Evolutionary conservation across 2,329 filamentous ascomycete species (phyloP).

Genomic region (Monosporascus sp.): DNA sequence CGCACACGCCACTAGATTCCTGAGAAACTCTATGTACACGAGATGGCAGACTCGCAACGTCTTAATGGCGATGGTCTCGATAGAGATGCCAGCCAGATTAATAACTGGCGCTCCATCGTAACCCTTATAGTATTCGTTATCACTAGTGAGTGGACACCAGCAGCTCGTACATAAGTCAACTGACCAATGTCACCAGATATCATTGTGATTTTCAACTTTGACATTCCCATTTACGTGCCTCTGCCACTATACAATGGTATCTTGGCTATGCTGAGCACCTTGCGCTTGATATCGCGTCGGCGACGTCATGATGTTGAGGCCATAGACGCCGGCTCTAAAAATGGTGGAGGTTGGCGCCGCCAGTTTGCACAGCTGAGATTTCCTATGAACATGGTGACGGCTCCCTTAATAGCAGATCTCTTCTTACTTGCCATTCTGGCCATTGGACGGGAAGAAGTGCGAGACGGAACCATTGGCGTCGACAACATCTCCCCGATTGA

Average conservation of each 20-base stretch:
- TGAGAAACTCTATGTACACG: neutral
- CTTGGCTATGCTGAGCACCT: constrained; percentile 34
- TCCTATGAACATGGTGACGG: constrained; percentile 66
- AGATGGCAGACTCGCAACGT: constrained; percentile 4
- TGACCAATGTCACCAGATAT: constrained; percentile 45
- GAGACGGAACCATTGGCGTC: constrained; percentile 62
- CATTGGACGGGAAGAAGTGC: constrained; percentile 61
- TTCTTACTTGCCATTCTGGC: constrained; percentile 65
- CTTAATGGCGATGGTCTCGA: constrained; percentile 24
- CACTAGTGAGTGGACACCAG: constrained; percentile 52
- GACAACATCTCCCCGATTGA: constrained; percentile 64
- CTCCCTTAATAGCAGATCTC: constrained; percentile 64
- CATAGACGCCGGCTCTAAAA: constrained; percentile 8
- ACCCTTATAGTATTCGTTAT: constrained; percentile 64
- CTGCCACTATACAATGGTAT: constrained; percentile 39
- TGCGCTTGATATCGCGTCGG: constrained; percentile 49
- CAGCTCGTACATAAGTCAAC: neutral
- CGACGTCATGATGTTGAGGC: constrained; percentile 6
- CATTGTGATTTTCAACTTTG: constrained; percentile 63
- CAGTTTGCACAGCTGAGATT: constrained; percentile 48
- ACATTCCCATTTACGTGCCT: constrained; percentile 58
- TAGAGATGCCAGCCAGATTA: constrained; percentile 52
- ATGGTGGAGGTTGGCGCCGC: constrained; percentile 25
- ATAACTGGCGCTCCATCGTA: constrained; percentile 63
- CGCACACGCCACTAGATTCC: neutral